Percentiles rank a stretch among this genome's conserved stretches.
phyloP scores from a whole-genome alignment of 495 filamentous ascomycete species.

The Podospora pseudoanserina region DNA sequence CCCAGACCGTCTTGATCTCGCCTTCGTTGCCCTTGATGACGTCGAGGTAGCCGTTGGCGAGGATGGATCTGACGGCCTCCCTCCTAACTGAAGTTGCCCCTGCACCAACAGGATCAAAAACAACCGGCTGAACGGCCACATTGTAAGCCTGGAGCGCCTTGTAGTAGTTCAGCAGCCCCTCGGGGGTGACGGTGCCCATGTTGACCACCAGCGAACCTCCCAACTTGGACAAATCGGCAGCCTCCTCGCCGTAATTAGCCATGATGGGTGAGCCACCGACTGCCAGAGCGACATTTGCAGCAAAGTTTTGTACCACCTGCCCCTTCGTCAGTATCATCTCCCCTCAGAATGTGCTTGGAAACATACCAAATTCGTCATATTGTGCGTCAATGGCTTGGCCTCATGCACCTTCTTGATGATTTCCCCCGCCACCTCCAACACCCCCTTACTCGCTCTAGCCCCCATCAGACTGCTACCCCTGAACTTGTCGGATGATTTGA shows the following conservation, averaged over 20 bases:
- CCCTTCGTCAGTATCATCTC: neutral
- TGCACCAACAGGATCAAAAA: constrained; percentile 89
- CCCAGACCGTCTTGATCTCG: constrained; percentile 76
- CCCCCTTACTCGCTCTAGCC: constrained; percentile 28
- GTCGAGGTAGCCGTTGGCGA: constrained; percentile 71
- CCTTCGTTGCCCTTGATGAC: constrained; percentile 94
- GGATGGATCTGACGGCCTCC: constrained; percentile 64
- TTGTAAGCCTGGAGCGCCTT: constrained; percentile 72
- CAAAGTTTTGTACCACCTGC: constrained; percentile 82
- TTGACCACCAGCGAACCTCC: constrained; percentile 77
- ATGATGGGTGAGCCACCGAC: constrained; percentile 92
- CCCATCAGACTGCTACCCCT: neutral
- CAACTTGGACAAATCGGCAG: constrained; percentile 66
- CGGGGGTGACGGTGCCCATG: constrained; percentile 83
- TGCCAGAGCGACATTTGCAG: constrained; percentile 80
- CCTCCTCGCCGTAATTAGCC: constrained; percentile 82
- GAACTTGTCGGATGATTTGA: constrained; percentile 19
- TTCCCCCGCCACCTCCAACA: constrained; percentile 53
- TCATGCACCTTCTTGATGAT: constrained; percentile 58
- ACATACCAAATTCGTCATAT: constrained; percentile 80
- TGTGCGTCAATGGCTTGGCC: constrained; percentile 76
- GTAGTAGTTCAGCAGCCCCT: constrained; percentile 62
- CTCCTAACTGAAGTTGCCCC: constrained; percentile 76
- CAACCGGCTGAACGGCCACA: constrained; percentile 61
- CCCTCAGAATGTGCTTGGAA: neutral